Evolutionary conservation across 495 filamentous ascomycete species (phyloP).

Genomic region (Hypoxylon perforatum): DNA sequence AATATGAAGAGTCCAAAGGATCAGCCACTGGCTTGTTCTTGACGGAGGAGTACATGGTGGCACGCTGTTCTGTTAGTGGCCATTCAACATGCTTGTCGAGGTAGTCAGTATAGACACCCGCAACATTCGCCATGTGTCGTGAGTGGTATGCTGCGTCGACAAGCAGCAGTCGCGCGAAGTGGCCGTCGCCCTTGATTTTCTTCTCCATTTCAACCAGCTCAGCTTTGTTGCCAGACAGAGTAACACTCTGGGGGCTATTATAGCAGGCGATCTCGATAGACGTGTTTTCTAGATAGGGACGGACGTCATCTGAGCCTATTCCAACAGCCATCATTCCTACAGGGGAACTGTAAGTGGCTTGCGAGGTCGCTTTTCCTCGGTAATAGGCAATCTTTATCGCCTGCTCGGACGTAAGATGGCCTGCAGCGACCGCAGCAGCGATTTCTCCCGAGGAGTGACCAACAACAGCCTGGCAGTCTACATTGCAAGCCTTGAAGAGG

Average conservation of each 20-base stretch:
- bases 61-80: background rate
- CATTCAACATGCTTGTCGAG: background rate
- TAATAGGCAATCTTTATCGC: slow-evolving; percentile 47
- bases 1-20: slow-evolving; percentile 38
- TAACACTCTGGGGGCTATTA: slow-evolving; percentile 59
- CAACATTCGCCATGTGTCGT: slow-evolving; percentile 53
- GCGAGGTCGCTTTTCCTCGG: slow-evolving; percentile 38
- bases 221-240: slow-evolving; percentile 54
- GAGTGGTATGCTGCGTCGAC: slow-evolving; percentile 59
- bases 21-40: background rate
- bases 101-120: slow-evolving; percentile 14
- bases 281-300: slow-evolving; percentile 25
- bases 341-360: background rate
- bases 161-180: slow-evolving; percentile 52
- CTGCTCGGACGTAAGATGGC: slow-evolving; percentile 21
- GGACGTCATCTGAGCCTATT: background rate
- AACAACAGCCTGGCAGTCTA: slow-evolving; percentile 49
- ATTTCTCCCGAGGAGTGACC: slow-evolving; percentile 58
- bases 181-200: slow-evolving; percentile 38
- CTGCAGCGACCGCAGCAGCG: slow-evolving; percentile 52
- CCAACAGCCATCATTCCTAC: slow-evolving; percentile 26
- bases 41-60: background rate
- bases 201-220: slow-evolving; percentile 50
- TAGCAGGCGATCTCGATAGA: slow-evolving; percentile 55
- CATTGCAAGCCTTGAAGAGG: slow-evolving; percentile 56